Conservation (phyloP, 768 basidiomycete genomes). For the Tubosaeta brunneosetosa region DNA sequence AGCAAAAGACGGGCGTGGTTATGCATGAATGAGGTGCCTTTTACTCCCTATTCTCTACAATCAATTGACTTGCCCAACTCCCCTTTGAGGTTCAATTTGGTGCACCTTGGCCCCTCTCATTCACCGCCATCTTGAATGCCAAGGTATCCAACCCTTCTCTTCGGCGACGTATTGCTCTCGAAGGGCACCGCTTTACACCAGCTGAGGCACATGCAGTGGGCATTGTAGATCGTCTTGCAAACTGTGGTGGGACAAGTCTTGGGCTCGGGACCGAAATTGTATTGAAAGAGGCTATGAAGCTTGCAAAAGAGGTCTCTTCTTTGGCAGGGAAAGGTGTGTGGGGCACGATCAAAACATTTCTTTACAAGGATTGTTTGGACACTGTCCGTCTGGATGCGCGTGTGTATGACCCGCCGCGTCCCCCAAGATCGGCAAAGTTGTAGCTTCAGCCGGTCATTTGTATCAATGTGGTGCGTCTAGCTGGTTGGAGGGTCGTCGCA, state of each 20-base stretch:
- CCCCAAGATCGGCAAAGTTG: conserved; percentile 11
- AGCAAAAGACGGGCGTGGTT: conserved; percentile 75
- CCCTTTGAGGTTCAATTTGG: conserved; percentile 67
- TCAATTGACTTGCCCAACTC: background rate
- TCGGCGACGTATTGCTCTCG: conserved; percentile 70
- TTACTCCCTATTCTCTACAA: background rate
- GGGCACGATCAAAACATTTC: conserved; percentile 64
- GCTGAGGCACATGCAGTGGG: conserved; percentile 61
- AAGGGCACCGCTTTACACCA: conserved; percentile 76
- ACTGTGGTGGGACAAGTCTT: conserved; percentile 33
- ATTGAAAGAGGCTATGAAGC: conserved; percentile 56
- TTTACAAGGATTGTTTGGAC: conserved; percentile 54
- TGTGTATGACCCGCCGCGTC: conserved; percentile 6
- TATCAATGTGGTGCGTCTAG: conserved; percentile 7
- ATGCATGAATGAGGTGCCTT: conserved; percentile 84
- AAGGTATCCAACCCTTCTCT: conserved; percentile 59
- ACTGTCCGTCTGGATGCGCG: conserved; percentile 27
- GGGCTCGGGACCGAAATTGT: conserved; percentile 55
- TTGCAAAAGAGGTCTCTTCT: conserved; percentile 49
- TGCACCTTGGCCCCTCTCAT: conserved; percentile 71
- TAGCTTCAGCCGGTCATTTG: conserved; percentile 7
- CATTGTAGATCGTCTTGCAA: conserved; percentile 60
- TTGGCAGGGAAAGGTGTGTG: conserved; percentile 60
- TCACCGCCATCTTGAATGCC: conserved; percentile 56
- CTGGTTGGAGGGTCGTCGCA: background rate